phyloP scores from a whole-genome alignment of 2,329 filamentous ascomycete genomes.

The Exophiala sideris region DNA sequence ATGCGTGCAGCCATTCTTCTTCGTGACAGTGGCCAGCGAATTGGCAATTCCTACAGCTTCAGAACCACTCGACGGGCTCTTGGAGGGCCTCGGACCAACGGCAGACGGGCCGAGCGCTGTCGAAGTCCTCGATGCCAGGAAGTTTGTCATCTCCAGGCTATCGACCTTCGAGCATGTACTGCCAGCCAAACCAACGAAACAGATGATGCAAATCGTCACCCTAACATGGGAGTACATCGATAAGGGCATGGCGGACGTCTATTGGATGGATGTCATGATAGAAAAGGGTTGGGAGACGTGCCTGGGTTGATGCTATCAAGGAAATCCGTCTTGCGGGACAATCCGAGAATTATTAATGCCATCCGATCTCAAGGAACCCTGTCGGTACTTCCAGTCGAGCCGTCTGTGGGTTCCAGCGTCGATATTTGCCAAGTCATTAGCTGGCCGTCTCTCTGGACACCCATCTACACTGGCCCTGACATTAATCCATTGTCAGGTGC shows the following conservation, averaged over 20 bases:
- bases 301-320: conserved; percentile 41
- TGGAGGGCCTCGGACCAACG: not conserved
- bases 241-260: conserved; percentile 43
- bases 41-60: conserved; percentile 43
- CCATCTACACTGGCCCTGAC: too few relatives aligned
- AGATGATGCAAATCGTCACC: conserved; percentile 50
- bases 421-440: too few relatives aligned
- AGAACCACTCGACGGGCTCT: not conserved
- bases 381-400: not conserved
- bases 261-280: conserved; percentile 58
- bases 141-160: conserved; percentile 50
- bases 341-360: not conserved
- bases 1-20: conserved; percentile 52
- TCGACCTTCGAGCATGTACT: conserved; percentile 44
- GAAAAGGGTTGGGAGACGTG: conserved; percentile 57
- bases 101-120: conserved; percentile 32
- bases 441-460: too few relatives aligned
- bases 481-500: too few relatives aligned
- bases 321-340: not conserved
- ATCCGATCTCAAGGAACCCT: not conserved
- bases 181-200: conserved; percentile 51
- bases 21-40: conserved; percentile 51
- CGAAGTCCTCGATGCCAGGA: conserved; percentile 47
- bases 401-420: not conserved
- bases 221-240: conserved; percentile 55